Percentiles rank a stretch among this genome's conserved stretches.
These are phyloP conservation scores for Raddia guianensis DNA, from an alignment of 176 grass and related monocot genomes.

Conservation along the genomic window DNA sequence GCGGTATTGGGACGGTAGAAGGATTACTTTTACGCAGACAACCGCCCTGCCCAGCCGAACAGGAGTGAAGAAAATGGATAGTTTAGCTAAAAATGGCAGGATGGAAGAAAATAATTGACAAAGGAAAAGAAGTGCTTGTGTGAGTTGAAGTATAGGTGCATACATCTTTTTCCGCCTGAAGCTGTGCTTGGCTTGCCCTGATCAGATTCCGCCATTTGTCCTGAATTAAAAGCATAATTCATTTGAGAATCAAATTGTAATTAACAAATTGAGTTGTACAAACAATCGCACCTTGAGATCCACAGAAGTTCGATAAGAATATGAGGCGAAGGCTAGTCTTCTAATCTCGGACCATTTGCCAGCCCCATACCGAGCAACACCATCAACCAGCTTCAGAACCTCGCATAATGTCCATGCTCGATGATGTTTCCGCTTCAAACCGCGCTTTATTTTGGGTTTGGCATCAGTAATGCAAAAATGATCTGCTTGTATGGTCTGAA, in stretches of 20 bases:
- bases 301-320: constrained; percentile 96
- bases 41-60: constrained; percentile 50
- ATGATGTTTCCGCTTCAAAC: constrained; percentile 84
- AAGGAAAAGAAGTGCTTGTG: background rate
- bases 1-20: constrained; percentile 74
- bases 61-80: background rate
- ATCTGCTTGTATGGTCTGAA: constrained; percentile 31
- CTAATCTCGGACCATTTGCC: constrained; percentile 99
- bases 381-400: constrained; percentile 92
- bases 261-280: constrained; percentile 4
- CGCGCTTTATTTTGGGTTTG: constrained; percentile 45
- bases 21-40: constrained; percentile 66
- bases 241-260: constrained; percentile 8
- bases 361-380: constrained; percentile 79
- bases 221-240: constrained; percentile 47
- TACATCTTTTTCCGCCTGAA: constrained; percentile 62
- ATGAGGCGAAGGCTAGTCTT: constrained; percentile 74
- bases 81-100: constrained; percentile 3
- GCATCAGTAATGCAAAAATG: constrained; percentile 24
- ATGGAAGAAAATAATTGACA: background rate
- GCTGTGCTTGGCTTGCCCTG: constrained; percentile 76
- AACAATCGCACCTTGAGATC: constrained; percentile 83
- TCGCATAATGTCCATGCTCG: constrained; percentile 91
- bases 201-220: constrained; percentile 99
- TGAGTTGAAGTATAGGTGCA: background rate